Conservation (phyloP, 495 filamentous ascomycete genomes). For the Penicillium atrosanguineum region DNA sequence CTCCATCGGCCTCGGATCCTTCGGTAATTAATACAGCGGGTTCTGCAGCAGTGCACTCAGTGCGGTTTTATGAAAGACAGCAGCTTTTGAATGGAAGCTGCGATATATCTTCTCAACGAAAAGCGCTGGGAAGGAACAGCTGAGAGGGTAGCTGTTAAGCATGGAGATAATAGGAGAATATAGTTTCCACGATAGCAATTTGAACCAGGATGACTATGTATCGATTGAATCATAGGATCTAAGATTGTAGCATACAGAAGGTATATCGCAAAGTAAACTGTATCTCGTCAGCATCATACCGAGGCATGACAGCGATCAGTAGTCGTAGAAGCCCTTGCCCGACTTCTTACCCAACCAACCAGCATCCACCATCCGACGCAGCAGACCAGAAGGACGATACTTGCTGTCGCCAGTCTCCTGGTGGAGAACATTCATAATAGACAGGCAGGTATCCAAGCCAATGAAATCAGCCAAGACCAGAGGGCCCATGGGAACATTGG, state of each 20-base stretch:
- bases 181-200: background rate
- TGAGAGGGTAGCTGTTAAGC: background rate
- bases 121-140: background rate
- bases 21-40: no score
- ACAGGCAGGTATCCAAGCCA: conserved; percentile 90
- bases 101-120: background rate
- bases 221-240: conserved; percentile 13
- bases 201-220: background rate
- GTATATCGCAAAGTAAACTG: conserved; percentile 12
- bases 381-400: conserved; percentile 81
- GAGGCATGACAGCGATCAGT: conserved; percentile 34
- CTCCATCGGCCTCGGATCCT: background rate
- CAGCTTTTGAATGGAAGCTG: background rate
- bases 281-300: conserved; percentile 7
- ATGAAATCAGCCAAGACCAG: conserved; percentile 95
- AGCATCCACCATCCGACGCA: conserved; percentile 95
- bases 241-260: conserved; percentile 21
- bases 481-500: conserved; percentile 97
- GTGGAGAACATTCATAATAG: conserved; percentile 96
- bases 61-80: background rate
- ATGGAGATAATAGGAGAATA: background rate
- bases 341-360: conserved; percentile 98
- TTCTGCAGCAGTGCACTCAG: background rate
- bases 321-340: conserved; percentile 95
- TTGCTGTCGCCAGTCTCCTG: conserved; percentile 92